Percentiles rank a stretch among this genome's conserved stretches.
Evolutionary conservation across 192 early-diverging fungal species (phyloP).

Genomic region (Physocladia obscura): DNA sequence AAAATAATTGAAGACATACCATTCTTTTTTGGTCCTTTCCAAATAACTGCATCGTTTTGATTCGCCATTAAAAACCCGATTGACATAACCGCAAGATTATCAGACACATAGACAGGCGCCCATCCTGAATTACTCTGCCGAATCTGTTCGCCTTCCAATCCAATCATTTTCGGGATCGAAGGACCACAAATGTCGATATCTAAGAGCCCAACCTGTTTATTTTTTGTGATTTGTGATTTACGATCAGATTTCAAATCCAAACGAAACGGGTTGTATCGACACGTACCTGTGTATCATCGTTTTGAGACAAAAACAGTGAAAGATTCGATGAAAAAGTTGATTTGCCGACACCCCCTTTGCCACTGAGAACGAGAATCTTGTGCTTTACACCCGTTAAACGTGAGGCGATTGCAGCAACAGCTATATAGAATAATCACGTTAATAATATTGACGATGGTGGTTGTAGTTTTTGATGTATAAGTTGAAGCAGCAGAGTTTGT

Average conservation of each 20-base stretch:
- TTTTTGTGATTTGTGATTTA: no score
- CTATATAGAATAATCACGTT: no score
- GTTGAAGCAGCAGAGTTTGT: no score
- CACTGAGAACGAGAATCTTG: constrained; percentile 89
- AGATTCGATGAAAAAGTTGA: constrained; percentile 88
- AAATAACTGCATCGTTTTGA: constrained; percentile 92
- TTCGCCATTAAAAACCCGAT: constrained; percentile 90
- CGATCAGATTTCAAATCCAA: no score
- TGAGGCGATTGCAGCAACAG: constrained; percentile 45
- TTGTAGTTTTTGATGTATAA: no score
- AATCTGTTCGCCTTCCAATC: constrained; percentile 81
- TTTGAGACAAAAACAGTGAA: constrained; percentile 42
- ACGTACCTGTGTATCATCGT: constrained; percentile 39
- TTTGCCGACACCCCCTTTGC: constrained; percentile 98
- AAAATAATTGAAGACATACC: no score
- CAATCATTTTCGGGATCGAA: constrained; percentile 93
- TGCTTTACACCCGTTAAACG: constrained; percentile 67
- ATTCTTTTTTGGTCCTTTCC: constrained; percentile 98
- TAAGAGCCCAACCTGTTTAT: constrained; percentile 74
- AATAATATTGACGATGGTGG: no score
- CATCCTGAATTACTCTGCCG: constrained; percentile 89
- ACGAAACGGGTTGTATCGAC: no score
- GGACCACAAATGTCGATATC: constrained; percentile 99
- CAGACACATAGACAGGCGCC: constrained; percentile 51
- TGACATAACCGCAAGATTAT: constrained; percentile 82